These are phyloP conservation scores for Crataegus laevigata DNA, from an alignment of 306 rosid genomes.

Conservation along the genomic window DNA sequence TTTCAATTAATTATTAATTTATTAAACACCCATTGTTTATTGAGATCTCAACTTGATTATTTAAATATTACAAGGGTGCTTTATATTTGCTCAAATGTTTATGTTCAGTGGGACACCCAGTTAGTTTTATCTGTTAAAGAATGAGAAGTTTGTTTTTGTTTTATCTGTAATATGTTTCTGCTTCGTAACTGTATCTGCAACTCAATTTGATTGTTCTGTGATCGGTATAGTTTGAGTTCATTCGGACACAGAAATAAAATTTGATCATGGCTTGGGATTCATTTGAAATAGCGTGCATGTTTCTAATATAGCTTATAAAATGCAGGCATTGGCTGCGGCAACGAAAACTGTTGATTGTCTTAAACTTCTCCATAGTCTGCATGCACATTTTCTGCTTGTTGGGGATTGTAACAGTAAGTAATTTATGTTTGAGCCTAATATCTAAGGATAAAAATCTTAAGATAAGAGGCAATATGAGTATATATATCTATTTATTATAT, in stretches of 20 bases:
- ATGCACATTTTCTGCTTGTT: slow-evolving; percentile 73
- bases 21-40: background rate
- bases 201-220: background rate
- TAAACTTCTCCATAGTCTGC: slow-evolving; percentile 83
- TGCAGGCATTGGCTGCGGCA: slow-evolving; percentile 97
- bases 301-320: slow-evolving; percentile 3
- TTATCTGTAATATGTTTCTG: background rate
- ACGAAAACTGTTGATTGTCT: slow-evolving; percentile 88
- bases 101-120: background rate
- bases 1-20: background rate
- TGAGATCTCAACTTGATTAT: background rate
- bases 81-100: background rate
- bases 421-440: slow-evolving; percentile 12
- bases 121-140: background rate
- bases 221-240: background rate
- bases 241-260: background rate
- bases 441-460: slow-evolving; percentile 1
- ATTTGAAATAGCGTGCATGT: no score
- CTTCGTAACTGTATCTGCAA: background rate
- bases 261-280: background rate
- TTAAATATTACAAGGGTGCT: background rate
- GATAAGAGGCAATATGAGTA: background rate
- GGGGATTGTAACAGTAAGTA: slow-evolving; percentile 86
- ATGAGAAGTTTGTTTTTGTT: background rate
- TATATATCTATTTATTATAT: background rate